Base-by-base conservation (phyloP, 192 early-diverging fungal genomes). In the Chytriomyces sp. region DNA sequence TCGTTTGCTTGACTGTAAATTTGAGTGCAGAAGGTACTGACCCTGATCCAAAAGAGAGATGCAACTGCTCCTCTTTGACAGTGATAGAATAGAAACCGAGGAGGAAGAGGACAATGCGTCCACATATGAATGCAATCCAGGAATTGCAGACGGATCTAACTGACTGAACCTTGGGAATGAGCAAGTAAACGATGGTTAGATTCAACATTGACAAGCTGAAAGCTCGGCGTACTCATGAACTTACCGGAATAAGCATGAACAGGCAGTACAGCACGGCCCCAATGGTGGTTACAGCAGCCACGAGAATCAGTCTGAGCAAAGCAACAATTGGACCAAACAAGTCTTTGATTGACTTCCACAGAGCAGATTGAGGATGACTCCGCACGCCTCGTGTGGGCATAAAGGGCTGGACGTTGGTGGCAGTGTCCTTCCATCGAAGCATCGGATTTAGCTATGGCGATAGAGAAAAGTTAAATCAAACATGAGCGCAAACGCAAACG, bases 371-470 rank as follows among this genome's bases (percentile, higher is more conserved):
- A 35, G 35, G 35, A 35, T 35, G 4, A 35, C 1, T 35, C 35
- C 35, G 35, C 35, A 35, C 35, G 35, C 35, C 35, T 35, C 35
- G 35, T 35, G 92, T 92, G 72, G 93, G 92, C 50, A 94, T 77
- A 79, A 96, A 96, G 11, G 94, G 94, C 77, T 94, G 92, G 68
- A 96, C 94, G 18, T 93, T 93, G 6, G 93, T 96, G 64, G 90
- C 91, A 59, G 89, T 70, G 76, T 94, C 92, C 79, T 92, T 89
- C 94, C 94, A 95, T 66, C 90, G 88, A 35, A 35, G 35, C 35
- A 72, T 93, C 94, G 82, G 88, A 95, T 76, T 95, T 94, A 73
- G 93, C 92, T 92, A 94, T 93, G 47, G 10, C 23, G 35, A 1
- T 50, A 5, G 1, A 65, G 5, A 65, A 43, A 62, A 13, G 24